phyloP scores from a whole-genome alignment of 139 green algal genomes.

The Pleodorina starrii region DNA sequence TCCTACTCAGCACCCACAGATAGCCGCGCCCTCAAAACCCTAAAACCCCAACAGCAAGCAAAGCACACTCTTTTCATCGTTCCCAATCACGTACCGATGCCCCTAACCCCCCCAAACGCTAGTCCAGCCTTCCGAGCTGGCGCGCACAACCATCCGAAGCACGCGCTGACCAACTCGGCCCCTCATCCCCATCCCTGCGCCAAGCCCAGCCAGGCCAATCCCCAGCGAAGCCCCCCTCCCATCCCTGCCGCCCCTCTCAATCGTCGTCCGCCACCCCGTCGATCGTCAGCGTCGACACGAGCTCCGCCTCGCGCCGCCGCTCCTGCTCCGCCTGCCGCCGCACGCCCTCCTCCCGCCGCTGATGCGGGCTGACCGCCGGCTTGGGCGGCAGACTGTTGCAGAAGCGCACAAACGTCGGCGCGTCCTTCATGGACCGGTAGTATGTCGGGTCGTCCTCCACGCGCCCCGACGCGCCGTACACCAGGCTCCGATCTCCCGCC shows the following conservation, averaged over 20 bases:
- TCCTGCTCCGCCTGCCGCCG: constrained; percentile 33
- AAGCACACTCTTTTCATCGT: no score
- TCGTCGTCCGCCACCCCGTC: constrained; percentile 32
- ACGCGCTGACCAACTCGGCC: no score
- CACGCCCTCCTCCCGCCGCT: constrained; percentile 48
- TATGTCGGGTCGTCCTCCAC: constrained; percentile 59
- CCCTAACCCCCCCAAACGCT: no score
- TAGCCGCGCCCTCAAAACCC: no score
- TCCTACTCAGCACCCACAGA: no score
- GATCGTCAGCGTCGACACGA: constrained; percentile 48
- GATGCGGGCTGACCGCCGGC: constrained; percentile 52
- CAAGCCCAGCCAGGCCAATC: no score
- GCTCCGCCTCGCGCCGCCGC: constrained; percentile 11
- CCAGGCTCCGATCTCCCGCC: constrained; percentile 56
- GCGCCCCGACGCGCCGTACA: constrained; percentile 39
- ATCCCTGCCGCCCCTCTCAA: not conserved
- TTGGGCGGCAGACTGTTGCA: constrained; percentile 54
- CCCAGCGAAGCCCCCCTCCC: not conserved
- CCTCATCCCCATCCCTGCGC: no score
- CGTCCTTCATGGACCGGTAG: constrained; percentile 62
- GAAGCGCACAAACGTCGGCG: constrained; percentile 61
- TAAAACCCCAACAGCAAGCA: no score
- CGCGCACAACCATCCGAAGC: no score
- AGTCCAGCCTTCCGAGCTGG: no score
- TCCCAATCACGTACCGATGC: no score